Percentiles rank a stretch among this genome's conserved stretches.
phyloP scores from a whole-genome alignment of 1,284 basidiomycete species.

The Trametes polyzona region DNA sequence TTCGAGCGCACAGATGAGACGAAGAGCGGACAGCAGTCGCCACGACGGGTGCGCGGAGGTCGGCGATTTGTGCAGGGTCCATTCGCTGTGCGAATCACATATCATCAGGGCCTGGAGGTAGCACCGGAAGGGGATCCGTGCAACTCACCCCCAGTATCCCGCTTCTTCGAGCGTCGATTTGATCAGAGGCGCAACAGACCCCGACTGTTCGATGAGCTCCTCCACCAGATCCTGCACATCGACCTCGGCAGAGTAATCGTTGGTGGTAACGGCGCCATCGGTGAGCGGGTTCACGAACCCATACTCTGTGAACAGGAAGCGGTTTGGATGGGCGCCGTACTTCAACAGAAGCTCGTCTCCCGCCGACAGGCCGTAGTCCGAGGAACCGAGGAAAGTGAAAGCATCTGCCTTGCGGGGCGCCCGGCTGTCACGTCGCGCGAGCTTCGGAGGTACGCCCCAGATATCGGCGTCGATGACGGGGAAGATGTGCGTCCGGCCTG shows the following conservation, averaged over 20 bases:
- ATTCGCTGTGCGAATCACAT: conserved; percentile 63
- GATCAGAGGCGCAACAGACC: conserved; percentile 47
- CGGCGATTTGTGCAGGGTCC: conserved; percentile 68
- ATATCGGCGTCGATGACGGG: conserved; percentile 45
- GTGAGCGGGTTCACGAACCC: conserved; percentile 66
- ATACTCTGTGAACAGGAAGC: conserved; percentile 81
- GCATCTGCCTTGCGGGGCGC: conserved; percentile 26
- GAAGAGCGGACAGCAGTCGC: conserved; percentile 70
- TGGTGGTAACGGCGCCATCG: conserved; percentile 32
- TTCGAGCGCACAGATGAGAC: conserved; percentile 56
- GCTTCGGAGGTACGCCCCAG: conserved; percentile 26
- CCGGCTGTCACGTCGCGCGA: conserved; percentile 27
- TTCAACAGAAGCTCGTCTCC: conserved; percentile 73
- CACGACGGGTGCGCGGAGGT: conserved; percentile 74
- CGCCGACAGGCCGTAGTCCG: conserved; percentile 41
- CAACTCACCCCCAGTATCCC: conserved; percentile 87
- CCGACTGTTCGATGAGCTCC: conserved; percentile 46
- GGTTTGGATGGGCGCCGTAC: conserved; percentile 79
- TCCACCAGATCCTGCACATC: conserved; percentile 65
- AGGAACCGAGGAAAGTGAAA: conserved; percentile 60
- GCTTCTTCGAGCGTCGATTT: conserved; percentile 54
- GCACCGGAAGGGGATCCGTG: no score
- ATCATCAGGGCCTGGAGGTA: no score
- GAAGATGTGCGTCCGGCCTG: conserved; percentile 45
- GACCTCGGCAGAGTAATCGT: conserved; percentile 53